A percentile compares a stretch with the other conserved stretches of the same genome.
These are phyloP conservation scores for Westerdykella ornata DNA, from an alignment of 2,329 filamentous ascomycete genomes.

Conservation along the genomic window DNA sequence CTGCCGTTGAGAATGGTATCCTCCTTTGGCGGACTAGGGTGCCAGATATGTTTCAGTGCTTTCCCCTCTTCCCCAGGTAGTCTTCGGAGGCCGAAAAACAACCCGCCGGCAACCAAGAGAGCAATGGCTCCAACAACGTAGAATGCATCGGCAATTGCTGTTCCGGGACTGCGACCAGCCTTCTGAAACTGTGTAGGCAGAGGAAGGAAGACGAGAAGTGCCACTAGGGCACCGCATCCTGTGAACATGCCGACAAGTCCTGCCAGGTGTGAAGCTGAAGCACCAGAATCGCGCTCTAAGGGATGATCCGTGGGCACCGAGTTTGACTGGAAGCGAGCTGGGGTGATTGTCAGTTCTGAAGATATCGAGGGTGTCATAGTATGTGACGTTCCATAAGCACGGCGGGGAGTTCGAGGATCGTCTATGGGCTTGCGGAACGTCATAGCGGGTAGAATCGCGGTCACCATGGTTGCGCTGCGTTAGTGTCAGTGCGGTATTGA, in stretches of 20 bases:
- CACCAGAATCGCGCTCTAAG: slow-evolving; percentile 19
- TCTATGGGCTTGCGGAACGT: slow-evolving; percentile 35
- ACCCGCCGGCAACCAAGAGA: slow-evolving; percentile 64
- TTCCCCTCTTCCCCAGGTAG: slow-evolving; percentile 71
- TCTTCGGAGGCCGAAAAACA: slow-evolving; percentile 67
- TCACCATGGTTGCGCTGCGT: slow-evolving; percentile 78
- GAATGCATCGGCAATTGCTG: slow-evolving; percentile 76
- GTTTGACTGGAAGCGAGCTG: slow-evolving; percentile 43
- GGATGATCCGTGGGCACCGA: slow-evolving; percentile 10
- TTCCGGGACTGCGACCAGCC: slow-evolving; percentile 62
- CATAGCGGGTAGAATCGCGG: slow-evolving; percentile 77
- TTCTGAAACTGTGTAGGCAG: slow-evolving; percentile 74
- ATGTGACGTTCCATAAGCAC: slow-evolving; percentile 43
- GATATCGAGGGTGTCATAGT: slow-evolving; percentile 62
- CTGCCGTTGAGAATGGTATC: slow-evolving; percentile 25
- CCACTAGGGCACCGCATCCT: slow-evolving; percentile 82
- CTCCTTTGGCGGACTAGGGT: slow-evolving; percentile 18
- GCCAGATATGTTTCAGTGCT: slow-evolving; percentile 49
- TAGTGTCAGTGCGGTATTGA: slow-evolving; percentile 2
- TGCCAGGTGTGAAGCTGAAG: slow-evolving; percentile 60
- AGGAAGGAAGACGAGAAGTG: slow-evolving; percentile 74
- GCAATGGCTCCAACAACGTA: slow-evolving; percentile 75
- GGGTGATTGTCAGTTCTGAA: slow-evolving; percentile 70
- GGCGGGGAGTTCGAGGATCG: slow-evolving; percentile 24
- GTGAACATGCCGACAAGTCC: slow-evolving; percentile 90